phyloP scores from a whole-genome alignment of 495 filamentous ascomycete genomes.

The Mytilinidion resinicola region DNA sequence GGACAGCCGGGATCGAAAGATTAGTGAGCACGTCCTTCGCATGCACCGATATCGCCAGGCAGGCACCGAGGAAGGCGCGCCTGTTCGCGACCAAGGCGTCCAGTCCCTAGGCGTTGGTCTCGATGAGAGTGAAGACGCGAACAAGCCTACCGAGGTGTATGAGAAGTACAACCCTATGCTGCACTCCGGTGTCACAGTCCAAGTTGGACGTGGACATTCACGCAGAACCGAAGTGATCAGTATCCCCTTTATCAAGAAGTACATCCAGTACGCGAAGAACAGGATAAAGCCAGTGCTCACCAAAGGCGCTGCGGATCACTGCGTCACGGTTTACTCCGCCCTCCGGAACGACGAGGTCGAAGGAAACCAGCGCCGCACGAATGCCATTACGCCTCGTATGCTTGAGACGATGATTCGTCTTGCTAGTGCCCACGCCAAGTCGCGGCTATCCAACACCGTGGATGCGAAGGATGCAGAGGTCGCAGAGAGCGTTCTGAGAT shows the following conservation, averaged over 20 bases:
- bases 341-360: conserved; percentile 94
- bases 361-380: conserved; percentile 86
- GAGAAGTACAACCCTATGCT: conserved; percentile 97
- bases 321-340: conserved; percentile 85
- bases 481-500: conserved; percentile 85
- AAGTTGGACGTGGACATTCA: conserved; percentile 60
- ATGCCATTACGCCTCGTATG: conserved; percentile 93
- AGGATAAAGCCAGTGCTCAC: conserved; percentile 87
- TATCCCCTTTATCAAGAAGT: conserved; percentile 99
- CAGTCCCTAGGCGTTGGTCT: conserved; percentile 88
- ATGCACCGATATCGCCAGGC: conserved; percentile 97
- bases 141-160: conserved; percentile 77
- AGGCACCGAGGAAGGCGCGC: conserved; percentile 90
- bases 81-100: conserved; percentile 78
- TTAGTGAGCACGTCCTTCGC: conserved; percentile 93
- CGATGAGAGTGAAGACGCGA: conserved; percentile 64
- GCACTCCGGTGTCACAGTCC: conserved; percentile 80
- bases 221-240: conserved; percentile 86
- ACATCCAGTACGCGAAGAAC: conserved; percentile 96
- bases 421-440: conserved; percentile 92
- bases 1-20: conserved; percentile 77
- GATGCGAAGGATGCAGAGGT: conserved; percentile 84
- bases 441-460: conserved; percentile 83
- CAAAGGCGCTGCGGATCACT: conserved; percentile 86
- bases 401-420: conserved; percentile 96